phyloP scores from a whole-genome alignment of 495 filamentous ascomycete genomes.

The Hyaloscypha variabilis region DNA sequence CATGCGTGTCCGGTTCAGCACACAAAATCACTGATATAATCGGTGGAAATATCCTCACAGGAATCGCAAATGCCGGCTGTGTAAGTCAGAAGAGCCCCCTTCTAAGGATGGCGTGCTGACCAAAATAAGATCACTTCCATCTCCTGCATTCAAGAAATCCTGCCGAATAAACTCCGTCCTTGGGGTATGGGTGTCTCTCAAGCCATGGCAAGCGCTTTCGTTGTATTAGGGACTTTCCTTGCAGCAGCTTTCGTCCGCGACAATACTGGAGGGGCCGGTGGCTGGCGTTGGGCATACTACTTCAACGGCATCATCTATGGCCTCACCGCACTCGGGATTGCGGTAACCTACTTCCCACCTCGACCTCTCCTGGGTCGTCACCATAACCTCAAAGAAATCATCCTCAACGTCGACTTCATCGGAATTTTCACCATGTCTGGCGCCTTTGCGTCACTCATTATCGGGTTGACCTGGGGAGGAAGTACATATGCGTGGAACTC shows the following conservation, averaged over 20 bases:
- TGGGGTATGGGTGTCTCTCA: conserved; percentile 22
- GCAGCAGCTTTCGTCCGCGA: conserved; percentile 24
- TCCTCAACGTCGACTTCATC: conserved; percentile 16
- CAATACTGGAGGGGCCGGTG: conserved; percentile 19
- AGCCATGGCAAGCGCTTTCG: conserved; percentile 21
- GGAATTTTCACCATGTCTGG: conserved; percentile 22
- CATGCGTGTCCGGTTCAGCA: conserved; percentile 17
- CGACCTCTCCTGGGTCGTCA: conserved; percentile 22
- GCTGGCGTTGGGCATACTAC: conserved; percentile 27
- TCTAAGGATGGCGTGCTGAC: neutral
- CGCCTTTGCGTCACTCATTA: conserved; percentile 21
- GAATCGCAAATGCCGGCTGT: conserved; percentile 23
- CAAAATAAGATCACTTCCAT: conserved; percentile 16
- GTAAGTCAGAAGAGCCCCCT: neutral
- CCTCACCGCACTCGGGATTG: conserved; percentile 16
- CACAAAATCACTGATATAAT: conserved; percentile 21
- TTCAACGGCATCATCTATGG: conserved; percentile 26
- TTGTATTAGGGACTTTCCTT: conserved; percentile 23
- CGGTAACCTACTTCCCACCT: conserved; percentile 21
- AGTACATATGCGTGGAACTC: conserved; percentile 61
- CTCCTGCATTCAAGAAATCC: conserved; percentile 25
- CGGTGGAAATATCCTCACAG: conserved; percentile 20
- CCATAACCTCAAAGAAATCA: conserved; percentile 6
- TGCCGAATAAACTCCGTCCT: conserved; percentile 22
- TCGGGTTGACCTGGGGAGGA: conserved; percentile 57